Evolutionary conservation across 1,139 yeast species (phyloP), one percentile per base, ranked within the genome.

Genomic region (Saccharomyces pastorianus): DNA sequence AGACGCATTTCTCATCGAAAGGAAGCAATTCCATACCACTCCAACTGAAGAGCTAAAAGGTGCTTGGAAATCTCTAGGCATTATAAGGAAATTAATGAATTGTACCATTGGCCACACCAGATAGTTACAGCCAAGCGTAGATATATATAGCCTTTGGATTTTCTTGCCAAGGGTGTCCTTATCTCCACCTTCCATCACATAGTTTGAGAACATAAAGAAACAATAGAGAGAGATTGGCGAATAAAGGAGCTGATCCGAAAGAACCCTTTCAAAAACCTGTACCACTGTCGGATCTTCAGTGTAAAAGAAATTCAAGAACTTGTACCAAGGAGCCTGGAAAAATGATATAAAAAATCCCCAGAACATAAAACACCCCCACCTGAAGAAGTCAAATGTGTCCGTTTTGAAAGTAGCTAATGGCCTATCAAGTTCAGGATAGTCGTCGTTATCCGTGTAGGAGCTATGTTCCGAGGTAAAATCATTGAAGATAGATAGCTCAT

Each of bases 41-140:
- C 95, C 89, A n/a, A 93, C 76, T 0, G 95, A 83, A 1, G 96
- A 85, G 55, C 95, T 85, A 67, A 93, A 91, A 0, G 97, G 97
- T 3, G 91, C 96, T 69, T 93, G 98, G 61, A 83, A 79, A 58
- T 80, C 79, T 54, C 83, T 75, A 0, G 98, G 97, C 66, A 93
- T 81, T 8, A 88, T 66, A 58, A 89, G 75, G 64, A 93, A 93
- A 70, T 93, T 93, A 61, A 91, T 75, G 63, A 93, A 88, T 69
- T 93, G 98, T 6, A 93, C 95, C 1, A 91, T 82, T 51, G 96
- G 95, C 99, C 99, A 93, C n/a, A 93, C 83, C 55, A 87, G 76
- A 68, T 85, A 88, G 68, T 90, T 91, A 55, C 85, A 82, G 46
- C 85, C 82, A 55, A 91, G 72, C 0, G 98, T 93, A 46, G 84